phyloP scores from a whole-genome alignment of 495 filamentous ascomycete genomes.

The Penicillium canescens region DNA sequence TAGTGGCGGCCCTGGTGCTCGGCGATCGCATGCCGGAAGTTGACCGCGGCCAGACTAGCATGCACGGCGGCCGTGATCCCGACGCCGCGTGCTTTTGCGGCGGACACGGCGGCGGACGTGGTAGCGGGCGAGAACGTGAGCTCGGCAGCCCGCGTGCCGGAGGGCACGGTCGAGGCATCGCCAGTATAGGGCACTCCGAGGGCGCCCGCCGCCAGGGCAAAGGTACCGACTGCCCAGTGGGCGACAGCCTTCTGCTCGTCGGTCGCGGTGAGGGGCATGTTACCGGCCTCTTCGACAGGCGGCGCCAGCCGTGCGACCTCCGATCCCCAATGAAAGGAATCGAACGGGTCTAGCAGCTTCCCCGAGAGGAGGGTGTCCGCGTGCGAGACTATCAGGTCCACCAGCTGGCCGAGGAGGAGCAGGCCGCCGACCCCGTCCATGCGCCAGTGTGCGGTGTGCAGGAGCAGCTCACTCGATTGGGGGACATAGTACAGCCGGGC shows the following conservation, averaged over 20 bases:
- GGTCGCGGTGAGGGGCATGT: constrained; percentile 9
- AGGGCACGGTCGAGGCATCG: constrained; percentile 14
- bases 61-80: constrained; percentile 26
- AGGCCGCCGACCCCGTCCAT: constrained; percentile 32
- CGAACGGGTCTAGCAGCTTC: constrained; percentile 6
- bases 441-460: constrained; percentile 33
- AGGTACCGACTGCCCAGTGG: constrained; percentile 11
- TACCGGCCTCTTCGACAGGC: constrained; percentile 24
- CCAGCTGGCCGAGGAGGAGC: constrained; percentile 27
- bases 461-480: constrained; percentile 17
- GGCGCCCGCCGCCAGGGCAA: constrained; percentile 9
- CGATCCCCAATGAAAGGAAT: constrained; percentile 23
- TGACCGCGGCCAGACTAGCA: constrained; percentile 26
- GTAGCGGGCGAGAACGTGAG: constrained; percentile 8
- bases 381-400: constrained; percentile 14
- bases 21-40: constrained; percentile 18
- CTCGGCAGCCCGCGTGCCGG: constrained; percentile 15
- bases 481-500: constrained; percentile 24
- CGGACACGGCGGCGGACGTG: constrained; percentile 13
- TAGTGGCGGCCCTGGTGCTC: constrained; percentile 23
- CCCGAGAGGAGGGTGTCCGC: constrained; percentile 11
- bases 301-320: constrained; percentile 27
- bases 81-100: constrained; percentile 15
- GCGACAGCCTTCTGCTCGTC: constrained; percentile 10
- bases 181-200: constrained; percentile 22